Evolutionary conservation across 2,329 filamentous ascomycete species (phyloP), one percentile per base, ranked within the genome.

Genomic region (Capronia americana): DNA sequence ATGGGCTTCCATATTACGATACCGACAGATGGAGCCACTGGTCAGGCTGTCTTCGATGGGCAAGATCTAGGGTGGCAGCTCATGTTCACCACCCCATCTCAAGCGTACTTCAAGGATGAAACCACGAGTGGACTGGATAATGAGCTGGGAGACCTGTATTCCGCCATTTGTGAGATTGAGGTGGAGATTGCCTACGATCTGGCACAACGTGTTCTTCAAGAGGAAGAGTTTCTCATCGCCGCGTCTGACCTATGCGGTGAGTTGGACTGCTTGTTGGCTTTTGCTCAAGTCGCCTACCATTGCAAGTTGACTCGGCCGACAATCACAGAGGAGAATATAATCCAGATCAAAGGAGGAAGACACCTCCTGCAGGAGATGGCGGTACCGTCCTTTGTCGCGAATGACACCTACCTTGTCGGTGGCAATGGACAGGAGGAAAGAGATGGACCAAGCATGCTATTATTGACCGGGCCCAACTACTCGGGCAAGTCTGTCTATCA

Each of bases 401-500:
- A 99, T 69, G 85, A 92, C 75, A 93, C 92, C 24, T 79, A 80
- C n/a, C 74, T 97, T 5, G 75, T 82, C 12, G 90, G 91, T 24
- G 90, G 91, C 1, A 66, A 55, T 14, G 66, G 68, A 12, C 60
- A 71, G 46, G 68, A 70, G n/a, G 68, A 67, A 11, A 7, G 41
- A 3, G 41, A 34, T n/a, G 65, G 72, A 10, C 88, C 91, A 12
- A 92, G 86, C 70, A 90, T 92, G 79, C 76, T 97, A 12, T 81
- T 97, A 5, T 78, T 99, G 73, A 98, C 95, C 0, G 95, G 95
- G 0, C 93, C 95, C 4, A 99, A 99, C 73, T 96, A 95, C 76
- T 98, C 95, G 0, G 95, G 95, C 0, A 99, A 99, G 78, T 98
- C 93, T 72, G 87, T 98, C 0, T 98, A 97, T 77, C 84, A 98